Percentiles rank a stretch among this genome's conserved stretches.
Conservation (phyloP, 768 basidiomycete species). For the Pleurotus ostreatus region DNA sequence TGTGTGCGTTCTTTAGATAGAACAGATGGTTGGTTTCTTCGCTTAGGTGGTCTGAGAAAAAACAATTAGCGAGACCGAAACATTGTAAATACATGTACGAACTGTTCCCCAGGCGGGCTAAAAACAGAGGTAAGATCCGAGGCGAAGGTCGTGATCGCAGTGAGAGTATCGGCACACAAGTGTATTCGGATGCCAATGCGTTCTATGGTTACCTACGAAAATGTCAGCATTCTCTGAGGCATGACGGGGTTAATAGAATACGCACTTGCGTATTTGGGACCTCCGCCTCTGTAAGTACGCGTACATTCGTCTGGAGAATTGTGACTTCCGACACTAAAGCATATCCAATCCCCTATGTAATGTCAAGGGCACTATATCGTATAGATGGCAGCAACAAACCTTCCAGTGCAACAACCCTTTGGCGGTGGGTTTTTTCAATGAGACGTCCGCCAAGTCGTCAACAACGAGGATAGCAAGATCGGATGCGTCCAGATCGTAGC, state of each 20-base stretch:
- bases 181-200: constrained; percentile 53
- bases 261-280: constrained; percentile 35
- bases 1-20: constrained; percentile 21
- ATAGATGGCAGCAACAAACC: constrained; percentile 34
- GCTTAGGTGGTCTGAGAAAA: constrained; percentile 20
- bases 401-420: constrained; percentile 58
- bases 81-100: background rate
- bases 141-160: constrained; percentile 52
- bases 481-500: constrained; percentile 45
- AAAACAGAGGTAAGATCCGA: constrained; percentile 46
- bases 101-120: constrained; percentile 19
- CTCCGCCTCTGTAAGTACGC: constrained; percentile 20
- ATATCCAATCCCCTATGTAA: constrained; percentile 57
- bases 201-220: constrained; percentile 50
- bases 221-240: background rate
- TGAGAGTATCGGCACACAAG: constrained; percentile 75
- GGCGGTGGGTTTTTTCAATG: constrained; percentile 20
- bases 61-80: background rate
- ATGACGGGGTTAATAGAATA: background rate
- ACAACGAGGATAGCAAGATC: constrained; percentile 44
- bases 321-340: constrained; percentile 61
- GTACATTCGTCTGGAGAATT: constrained; percentile 43
- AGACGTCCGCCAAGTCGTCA: constrained; percentile 26
- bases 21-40: constrained; percentile 25
- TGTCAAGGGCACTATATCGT: background rate